Evolutionary conservation across 2,329 filamentous ascomycete genomes (phyloP).

Genomic region (Xylariaceae sp.): DNA sequence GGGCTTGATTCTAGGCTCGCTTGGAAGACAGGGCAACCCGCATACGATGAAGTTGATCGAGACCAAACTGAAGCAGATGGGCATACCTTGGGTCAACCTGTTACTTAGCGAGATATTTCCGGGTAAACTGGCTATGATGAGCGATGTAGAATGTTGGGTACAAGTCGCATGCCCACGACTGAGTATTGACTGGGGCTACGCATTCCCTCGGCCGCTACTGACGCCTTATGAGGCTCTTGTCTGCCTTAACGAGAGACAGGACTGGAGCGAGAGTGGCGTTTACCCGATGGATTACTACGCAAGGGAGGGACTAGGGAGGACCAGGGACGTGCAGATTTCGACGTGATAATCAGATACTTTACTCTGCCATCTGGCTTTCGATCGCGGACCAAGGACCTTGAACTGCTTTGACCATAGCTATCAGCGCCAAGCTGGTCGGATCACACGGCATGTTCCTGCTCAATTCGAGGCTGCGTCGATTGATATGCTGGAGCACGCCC

Average conservation of each 20-base stretch:
- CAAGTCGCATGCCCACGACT: slow-evolving; percentile 95
- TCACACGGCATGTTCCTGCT: too few relatives aligned
- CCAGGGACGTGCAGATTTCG: slow-evolving; percentile 39
- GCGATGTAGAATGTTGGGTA: slow-evolving; percentile 94
- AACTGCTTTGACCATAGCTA: too few relatives aligned
- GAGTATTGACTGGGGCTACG: slow-evolving; percentile 99
- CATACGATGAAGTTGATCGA: slow-evolving; percentile 88
- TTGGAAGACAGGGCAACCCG: slow-evolving; percentile 93
- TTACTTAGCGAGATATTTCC: slow-evolving; percentile 95
- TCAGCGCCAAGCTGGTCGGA: too few relatives aligned
- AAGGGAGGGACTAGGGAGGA: slow-evolving; percentile 83
- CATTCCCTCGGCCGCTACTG: slow-evolving; percentile 80
- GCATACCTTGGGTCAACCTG: slow-evolving; percentile 79
- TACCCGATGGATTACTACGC: slow-evolving; percentile 99
- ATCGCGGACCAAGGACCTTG: too few relatives aligned
- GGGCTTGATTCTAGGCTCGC: slow-evolving; percentile 89
- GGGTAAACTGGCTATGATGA: slow-evolving; percentile 89
- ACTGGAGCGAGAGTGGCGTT: slow-evolving; percentile 63
- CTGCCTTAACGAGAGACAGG: slow-evolving; percentile 73
- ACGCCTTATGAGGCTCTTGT: slow-evolving; percentile 95
- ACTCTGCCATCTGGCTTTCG: too few relatives aligned
- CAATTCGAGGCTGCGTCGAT: too few relatives aligned
- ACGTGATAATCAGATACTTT: slow-evolving; percentile 10
- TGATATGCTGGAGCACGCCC: too few relatives aligned
- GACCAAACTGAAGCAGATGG: slow-evolving; percentile 62